Evolutionary conservation across 768 basidiomycete genomes (phyloP), one percentile per base, ranked within the genome.

Genomic region (Trichaptum fuscoviolaceum): DNA sequence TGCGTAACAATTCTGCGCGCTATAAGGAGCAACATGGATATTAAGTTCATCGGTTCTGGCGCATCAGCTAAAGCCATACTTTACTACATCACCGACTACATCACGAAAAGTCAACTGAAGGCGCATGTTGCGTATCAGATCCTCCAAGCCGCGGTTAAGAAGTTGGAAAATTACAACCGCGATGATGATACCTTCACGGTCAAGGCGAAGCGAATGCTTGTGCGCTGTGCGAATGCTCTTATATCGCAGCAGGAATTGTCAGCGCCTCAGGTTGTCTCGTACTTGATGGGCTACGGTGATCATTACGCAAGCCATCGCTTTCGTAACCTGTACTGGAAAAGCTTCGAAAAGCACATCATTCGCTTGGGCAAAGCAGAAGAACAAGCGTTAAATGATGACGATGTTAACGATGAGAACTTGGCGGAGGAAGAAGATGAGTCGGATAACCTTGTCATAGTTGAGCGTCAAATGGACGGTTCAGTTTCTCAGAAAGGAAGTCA

Each of bases 21-120:
- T 0, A 65, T 83, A 0, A 66, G 76, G 0, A 79, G 79, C 59
- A 84, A 84, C 63, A 82, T 81, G 77, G 83, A 84, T 63, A 79
- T 84, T 0, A 81, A 83, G 66, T 81, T 77, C 58, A 77, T 84
- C 15, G 76, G 76, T 0, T 82, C 81, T 0, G 83, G 83, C 0
- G 52, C 70, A 6, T 66, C 75, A 0, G 80, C 80, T 0, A 83
- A 83, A 64, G 81, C 82, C 0, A 67, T 82, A 0, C 42, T 80
- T 4, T 81, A 80, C 65, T 84, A 84, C 63, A 80, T 84, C 23
- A 84, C 82, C 0, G 76, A 84, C 64, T 84, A 84, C 63, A 82
- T 84, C 20, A 78, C 81, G 0, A 84, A 84, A 65, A 65, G 76
- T 0, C 75, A 79, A 57, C 65, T 83, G 10, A 80, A 81, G 52